Evolutionary conservation across 176 grass and related monocot genomes (phyloP).

Genomic region (Elymus sibiricus): DNA sequence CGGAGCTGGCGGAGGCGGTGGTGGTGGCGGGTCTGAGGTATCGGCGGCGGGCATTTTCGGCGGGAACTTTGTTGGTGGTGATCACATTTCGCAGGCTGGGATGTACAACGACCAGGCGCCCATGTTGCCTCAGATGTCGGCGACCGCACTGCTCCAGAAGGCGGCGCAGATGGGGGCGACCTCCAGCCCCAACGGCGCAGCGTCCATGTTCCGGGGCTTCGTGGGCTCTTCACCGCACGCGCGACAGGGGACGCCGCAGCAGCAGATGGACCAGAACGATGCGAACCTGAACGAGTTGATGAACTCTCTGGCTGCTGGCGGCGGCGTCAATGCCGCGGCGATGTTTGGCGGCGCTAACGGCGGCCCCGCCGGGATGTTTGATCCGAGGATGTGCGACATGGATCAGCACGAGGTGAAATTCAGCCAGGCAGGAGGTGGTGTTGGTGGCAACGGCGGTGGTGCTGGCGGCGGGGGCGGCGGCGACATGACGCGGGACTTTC

Average conservation of each 20-base stretch:
- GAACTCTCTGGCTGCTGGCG: slow-evolving; percentile 71
- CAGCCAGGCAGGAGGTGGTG: slow-evolving; percentile 33
- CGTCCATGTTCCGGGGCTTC: slow-evolving; percentile 53
- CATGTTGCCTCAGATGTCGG: slow-evolving; percentile 86
- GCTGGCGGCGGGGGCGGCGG: slow-evolving; percentile 27
- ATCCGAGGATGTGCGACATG: slow-evolving; percentile 57
- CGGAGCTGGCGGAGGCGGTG: slow-evolving; percentile 16
- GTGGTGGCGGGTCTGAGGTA: slow-evolving; percentile 18
- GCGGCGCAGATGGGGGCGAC: slow-evolving; percentile 93
- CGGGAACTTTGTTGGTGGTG: slow-evolving; percentile 54
- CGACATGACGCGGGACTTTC: slow-evolving; percentile 82
- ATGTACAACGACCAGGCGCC: slow-evolving; percentile 56
- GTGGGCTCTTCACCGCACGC: slow-evolving; percentile 25
- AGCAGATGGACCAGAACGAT: slow-evolving; percentile 73
- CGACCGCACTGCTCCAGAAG: slow-evolving; percentile 90
- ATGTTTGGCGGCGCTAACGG: slow-evolving; percentile 43
- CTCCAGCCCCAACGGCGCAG: slow-evolving; percentile 48
- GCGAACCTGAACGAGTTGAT: slow-evolving; percentile 77
- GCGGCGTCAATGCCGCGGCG: slow-evolving; percentile 27
- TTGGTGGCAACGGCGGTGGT: background rate
- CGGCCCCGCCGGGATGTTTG: slow-evolving; percentile 39
- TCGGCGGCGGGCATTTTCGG: slow-evolving; percentile 53
- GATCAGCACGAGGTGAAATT: slow-evolving; percentile 73
- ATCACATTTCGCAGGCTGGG: slow-evolving; percentile 45
- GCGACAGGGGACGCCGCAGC: slow-evolving; percentile 22